Conservation (phyloP, 306 rosid genomes). For the Gleditsia sinensis region DNA sequence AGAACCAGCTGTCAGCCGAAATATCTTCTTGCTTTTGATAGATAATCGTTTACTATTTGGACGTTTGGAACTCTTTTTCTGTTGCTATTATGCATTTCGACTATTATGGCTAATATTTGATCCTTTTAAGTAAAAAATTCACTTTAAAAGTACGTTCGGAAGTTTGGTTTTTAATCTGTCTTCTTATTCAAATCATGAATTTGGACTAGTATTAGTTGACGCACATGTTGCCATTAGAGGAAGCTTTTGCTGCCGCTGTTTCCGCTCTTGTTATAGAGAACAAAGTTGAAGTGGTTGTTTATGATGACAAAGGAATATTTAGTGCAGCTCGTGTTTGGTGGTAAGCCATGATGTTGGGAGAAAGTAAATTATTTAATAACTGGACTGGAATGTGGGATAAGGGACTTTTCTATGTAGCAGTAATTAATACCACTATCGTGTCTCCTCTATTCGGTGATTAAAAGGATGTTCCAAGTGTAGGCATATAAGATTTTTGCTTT, state of each 20-base stretch:
- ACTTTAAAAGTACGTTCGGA: too few relatives aligned
- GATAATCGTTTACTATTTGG: neutral
- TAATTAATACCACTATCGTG: slow-evolving; percentile 3
- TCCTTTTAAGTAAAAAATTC: neutral
- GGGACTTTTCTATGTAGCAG: neutral
- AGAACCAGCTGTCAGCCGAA: slow-evolving; percentile 11
- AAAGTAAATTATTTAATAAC: neutral
- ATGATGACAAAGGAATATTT: slow-evolving; percentile 74
- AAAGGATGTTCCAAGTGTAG: slow-evolving; percentile 74
- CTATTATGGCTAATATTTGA: neutral
- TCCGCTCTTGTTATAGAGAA: slow-evolving; percentile 63
- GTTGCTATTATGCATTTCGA: neutral
- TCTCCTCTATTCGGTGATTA: slow-evolving; percentile 1
- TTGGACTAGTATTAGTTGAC: slow-evolving; percentile 54
- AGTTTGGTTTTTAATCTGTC: too few relatives aligned
- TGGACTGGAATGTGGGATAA: neutral
- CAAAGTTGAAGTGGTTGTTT: slow-evolving; percentile 61
- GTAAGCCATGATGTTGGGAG: slow-evolving; percentile 41
- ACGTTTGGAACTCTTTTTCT: neutral
- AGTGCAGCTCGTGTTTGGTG: slow-evolving; percentile 88
- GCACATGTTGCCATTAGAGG: slow-evolving; percentile 76
- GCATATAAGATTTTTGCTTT: too few relatives aligned
- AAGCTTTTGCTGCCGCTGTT: slow-evolving; percentile 75
- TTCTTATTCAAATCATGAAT: too few relatives aligned
- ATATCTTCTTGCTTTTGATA: slow-evolving; percentile 8